Conservation (phyloP, 2,329 filamentous ascomycete species). For the Xylaria arbuscula region DNA sequence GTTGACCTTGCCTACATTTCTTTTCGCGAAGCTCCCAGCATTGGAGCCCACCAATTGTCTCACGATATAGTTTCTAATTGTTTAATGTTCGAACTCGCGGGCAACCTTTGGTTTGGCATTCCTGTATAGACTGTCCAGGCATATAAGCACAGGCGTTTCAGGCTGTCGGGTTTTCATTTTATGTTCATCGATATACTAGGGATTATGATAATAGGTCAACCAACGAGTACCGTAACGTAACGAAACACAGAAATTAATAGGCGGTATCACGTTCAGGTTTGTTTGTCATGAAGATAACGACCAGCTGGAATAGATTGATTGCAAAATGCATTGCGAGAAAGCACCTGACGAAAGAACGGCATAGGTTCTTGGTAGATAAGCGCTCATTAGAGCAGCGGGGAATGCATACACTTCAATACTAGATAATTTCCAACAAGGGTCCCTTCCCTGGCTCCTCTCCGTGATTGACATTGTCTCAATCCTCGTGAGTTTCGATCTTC, state of each 20-base stretch:
- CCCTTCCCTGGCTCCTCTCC: background rate
- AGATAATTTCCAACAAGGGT: slow-evolving; percentile 7
- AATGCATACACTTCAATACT: slow-evolving; percentile 4
- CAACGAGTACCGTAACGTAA: background rate
- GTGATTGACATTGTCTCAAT: background rate
- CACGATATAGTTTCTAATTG: background rate
- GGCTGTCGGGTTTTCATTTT: slow-evolving; percentile 12
- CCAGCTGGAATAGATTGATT: slow-evolving; percentile 25
- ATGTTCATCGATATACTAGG: background rate
- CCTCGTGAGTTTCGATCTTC: no score
- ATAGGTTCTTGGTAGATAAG: slow-evolving; percentile 23
- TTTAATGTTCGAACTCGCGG: slow-evolving; percentile 7
- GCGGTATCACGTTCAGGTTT: background rate
- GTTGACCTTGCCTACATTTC: background rate
- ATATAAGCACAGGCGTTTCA: slow-evolving; percentile 37
- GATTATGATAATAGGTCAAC: slow-evolving; percentile 16
- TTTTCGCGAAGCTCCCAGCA: slow-evolving; percentile 5
- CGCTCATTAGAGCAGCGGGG: slow-evolving; percentile 17
- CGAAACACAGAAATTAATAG: background rate
- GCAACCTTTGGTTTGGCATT: slow-evolving; percentile 19
- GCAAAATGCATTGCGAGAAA: slow-evolving; percentile 12
- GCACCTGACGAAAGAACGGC: slow-evolving; percentile 8
- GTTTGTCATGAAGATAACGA: slow-evolving; percentile 22
- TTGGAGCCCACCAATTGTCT: background rate
- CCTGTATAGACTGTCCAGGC: slow-evolving; percentile 34